These are phyloP conservation scores for Exophiala dermatitidis DNA, from an alignment of 2,329 filamentous ascomycete species.

Conservation along the genomic window DNA sequence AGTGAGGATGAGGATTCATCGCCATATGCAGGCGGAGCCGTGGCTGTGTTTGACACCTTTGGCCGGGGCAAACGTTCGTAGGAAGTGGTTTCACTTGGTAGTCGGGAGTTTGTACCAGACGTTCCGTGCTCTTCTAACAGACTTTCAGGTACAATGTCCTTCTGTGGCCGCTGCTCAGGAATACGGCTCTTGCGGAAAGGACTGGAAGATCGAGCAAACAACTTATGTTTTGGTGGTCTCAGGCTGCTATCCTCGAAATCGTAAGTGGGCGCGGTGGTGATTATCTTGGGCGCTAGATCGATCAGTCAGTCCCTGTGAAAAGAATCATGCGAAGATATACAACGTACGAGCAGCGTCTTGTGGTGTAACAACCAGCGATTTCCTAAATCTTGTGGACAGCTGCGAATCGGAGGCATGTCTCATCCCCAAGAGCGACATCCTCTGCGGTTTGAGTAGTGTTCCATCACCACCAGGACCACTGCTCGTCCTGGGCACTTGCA, in stretches of 20 bases:
- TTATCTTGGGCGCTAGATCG: conserved; percentile 57
- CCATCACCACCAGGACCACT: conserved; percentile 25
- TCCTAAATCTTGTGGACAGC: conserved; percentile 67
- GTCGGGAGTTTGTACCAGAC: background rate
- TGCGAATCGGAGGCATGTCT: conserved; percentile 92
- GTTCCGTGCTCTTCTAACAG: background rate
- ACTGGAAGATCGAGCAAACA: conserved; percentile 18
- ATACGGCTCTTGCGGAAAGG: conserved; percentile 19
- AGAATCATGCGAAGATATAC: background rate
- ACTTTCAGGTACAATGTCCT: conserved; percentile 5
- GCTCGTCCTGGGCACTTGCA: background rate
- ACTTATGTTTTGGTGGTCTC: conserved; percentile 28
- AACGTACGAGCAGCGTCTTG: conserved; percentile 40
- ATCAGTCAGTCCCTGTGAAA: background rate
- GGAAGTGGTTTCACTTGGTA: conserved; percentile 10
- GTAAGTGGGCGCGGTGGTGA: conserved; percentile 79
- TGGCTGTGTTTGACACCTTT: conserved; percentile 36
- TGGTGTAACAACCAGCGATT: conserved; percentile 37
- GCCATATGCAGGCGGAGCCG: conserved; percentile 51
- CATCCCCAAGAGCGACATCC: conserved; percentile 67
- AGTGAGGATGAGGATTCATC: conserved; percentile 57
- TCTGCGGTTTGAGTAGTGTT: conserved; percentile 37
- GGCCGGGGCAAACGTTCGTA: conserved; percentile 16
- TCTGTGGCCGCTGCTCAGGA: conserved; percentile 27
- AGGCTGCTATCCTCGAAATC: conserved; percentile 44